Evolutionary conservation across 2,329 filamentous ascomycete species (phyloP), one percentile per base, ranked within the genome.

Genomic region (Aspergillus floridensis): DNA sequence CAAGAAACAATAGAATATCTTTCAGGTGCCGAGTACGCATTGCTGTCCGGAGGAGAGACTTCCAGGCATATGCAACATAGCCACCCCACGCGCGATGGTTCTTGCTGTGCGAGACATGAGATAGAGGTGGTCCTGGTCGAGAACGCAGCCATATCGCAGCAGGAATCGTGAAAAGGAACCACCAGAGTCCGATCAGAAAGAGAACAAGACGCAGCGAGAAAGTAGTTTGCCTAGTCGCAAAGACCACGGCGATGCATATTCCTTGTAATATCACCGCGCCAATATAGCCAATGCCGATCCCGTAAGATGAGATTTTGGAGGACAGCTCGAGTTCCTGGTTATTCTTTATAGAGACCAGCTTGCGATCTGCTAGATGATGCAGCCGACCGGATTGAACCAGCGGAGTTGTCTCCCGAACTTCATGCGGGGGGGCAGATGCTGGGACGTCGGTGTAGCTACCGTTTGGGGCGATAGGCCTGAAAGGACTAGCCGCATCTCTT

Each of bases 241-340:
- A 81, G 2, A 98, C 84, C 46, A 97, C 84, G 52, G 90, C 76
- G 61, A 98, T 93, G 54, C 89, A 88, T 2, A 92, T 72, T 61
- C 91, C 89, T 73, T 98, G 95, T 11, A 98, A 81, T 59, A 96
- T 85, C 0, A 98, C 82, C 0, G 91, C 92, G 1, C 92, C 92
- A 41, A 89, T 86, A 72, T 99, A 99, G 12, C 95, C 95, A 62
- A 96, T 96, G 0, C 93, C 93, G 56, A 98, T 93, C 11, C 95
- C 95, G 68, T 89, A 90, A 2, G 93, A 91, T 0, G 93, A 98
- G 63, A 99, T 96, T 66, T 89, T 87, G 1, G 93, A 96, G 0
- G 93, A 96, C 7, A 98, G 80, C 62, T 86, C 84, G 63, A 98
- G 84, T 72, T 93, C 91, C 71, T 64, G 85, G 80, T 69, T 92